Conservation (phyloP, 257 asterid species). For the Forsythia viridissima region DNA sequence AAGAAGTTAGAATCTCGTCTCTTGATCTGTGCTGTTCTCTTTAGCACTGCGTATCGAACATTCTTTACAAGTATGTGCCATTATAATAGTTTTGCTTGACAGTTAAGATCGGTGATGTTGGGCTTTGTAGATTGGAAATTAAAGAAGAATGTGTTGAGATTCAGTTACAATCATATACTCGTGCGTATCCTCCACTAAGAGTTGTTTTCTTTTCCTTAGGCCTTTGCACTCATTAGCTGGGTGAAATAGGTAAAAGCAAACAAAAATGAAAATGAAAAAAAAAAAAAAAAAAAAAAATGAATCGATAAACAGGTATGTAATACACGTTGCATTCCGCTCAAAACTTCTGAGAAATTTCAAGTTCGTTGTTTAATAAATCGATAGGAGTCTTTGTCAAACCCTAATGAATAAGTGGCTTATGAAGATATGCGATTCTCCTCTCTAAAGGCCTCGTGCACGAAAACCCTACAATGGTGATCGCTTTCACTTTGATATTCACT, state of each 20-base stretch:
- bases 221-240: constrained; percentile 34
- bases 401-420: background rate
- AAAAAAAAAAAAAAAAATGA: too few species aligned
- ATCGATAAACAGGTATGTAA: too few species aligned
- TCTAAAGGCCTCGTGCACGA: background rate
- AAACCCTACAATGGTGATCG: background rate
- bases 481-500: background rate
- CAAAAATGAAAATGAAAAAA: background rate
- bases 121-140: constrained; percentile 16
- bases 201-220: constrained; percentile 32
- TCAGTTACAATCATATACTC: constrained; percentile 38
- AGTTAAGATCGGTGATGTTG: constrained; percentile 28
- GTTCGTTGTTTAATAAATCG: too few species aligned
- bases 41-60: background rate
- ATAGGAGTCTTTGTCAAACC: background rate
- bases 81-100: constrained; percentile 31
- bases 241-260: constrained; percentile 31
- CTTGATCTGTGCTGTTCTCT: background rate
- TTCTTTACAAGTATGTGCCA: constrained; percentile 21
- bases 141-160: constrained; percentile 26
- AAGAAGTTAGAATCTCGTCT: too few species aligned
- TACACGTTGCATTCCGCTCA: background rate
- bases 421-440: background rate
- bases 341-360: background rate
- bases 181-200: constrained; percentile 51